These are phyloP conservation scores for Tricholoma terreum DNA, from an alignment of 768 basidiomycete species.

Conservation along the genomic window DNA sequence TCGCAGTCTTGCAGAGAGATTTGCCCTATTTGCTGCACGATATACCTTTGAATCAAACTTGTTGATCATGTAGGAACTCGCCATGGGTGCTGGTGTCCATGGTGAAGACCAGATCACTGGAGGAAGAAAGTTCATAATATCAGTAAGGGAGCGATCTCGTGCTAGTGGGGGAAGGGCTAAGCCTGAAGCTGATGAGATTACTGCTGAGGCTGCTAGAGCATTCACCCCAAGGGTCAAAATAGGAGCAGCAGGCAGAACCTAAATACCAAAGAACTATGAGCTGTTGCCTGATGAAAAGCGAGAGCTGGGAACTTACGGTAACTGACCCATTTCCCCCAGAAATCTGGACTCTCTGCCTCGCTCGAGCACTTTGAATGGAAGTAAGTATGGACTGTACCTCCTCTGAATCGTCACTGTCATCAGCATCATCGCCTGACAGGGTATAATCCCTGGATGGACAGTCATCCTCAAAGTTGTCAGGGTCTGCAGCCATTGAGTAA, in stretches of 20 bases:
- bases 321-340: background rate
- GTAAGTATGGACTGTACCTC: background rate
- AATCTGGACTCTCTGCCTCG: background rate
- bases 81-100: background rate
- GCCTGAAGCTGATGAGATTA: too few species aligned
- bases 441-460: background rate
- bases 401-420: background rate
- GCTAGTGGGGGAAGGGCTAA: background rate
- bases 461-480: background rate
- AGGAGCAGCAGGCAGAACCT: too few species aligned
- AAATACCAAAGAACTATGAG: background rate
- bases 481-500: background rate
- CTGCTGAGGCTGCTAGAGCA: too few species aligned
- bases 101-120: background rate
- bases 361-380: background rate
- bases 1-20: background rate
- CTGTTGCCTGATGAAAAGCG: background rate
- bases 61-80: background rate
- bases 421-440: background rate
- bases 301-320: background rate
- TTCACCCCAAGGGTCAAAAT: too few species aligned
- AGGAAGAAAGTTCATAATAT: background rate
- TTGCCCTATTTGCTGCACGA: background rate
- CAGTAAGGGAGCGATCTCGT: background rate
- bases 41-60: background rate